Evolutionary conservation across 1,284 basidiomycete genomes (phyloP).

Genomic region (Leccinum proximum): DNA sequence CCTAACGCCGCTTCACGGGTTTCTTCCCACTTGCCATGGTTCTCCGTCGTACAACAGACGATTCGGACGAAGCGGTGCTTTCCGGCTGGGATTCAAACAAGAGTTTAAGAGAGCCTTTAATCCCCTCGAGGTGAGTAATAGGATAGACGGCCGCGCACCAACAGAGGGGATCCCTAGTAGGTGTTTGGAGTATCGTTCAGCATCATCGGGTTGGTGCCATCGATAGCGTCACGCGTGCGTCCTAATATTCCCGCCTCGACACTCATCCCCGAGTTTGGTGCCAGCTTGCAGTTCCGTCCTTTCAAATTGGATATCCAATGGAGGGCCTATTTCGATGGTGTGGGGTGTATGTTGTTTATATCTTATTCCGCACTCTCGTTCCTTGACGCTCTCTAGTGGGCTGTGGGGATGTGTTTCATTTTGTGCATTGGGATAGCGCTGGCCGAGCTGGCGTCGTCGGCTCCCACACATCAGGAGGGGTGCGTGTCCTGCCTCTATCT

Average conservation of each 20-base stretch:
- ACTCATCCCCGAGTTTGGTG: neutral
- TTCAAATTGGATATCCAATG: constrained; percentile 42
- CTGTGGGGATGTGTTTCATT: constrained; percentile 49
- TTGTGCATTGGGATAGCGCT: constrained; percentile 63
- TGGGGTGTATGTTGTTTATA: constrained; percentile 36
- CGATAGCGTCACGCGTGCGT: constrained; percentile 32
- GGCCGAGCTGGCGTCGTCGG: constrained; percentile 70
- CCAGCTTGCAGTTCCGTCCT: constrained; percentile 33
- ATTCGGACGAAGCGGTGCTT: neutral
- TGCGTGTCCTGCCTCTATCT: constrained; percentile 5
- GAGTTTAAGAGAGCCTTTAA: neutral
- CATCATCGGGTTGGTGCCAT: constrained; percentile 41
- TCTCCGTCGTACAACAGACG: neutral
- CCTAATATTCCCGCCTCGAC: neutral
- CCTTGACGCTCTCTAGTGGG: constrained; percentile 25
- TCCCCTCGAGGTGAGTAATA: neutral
- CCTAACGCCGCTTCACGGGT: neutral
- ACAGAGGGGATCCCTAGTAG: constrained; percentile 8
- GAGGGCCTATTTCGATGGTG: constrained; percentile 44
- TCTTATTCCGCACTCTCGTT: no score
- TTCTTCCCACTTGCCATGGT: neutral
- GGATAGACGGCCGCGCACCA: neutral
- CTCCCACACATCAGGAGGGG: constrained; percentile 52
- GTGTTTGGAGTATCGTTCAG: constrained; percentile 36
- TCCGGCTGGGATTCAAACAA: neutral